These are phyloP conservation scores for Cutaneotrichosporon spelunceum DNA, from an alignment of 1,284 basidiomycete species.

Conservation along the genomic window DNA sequence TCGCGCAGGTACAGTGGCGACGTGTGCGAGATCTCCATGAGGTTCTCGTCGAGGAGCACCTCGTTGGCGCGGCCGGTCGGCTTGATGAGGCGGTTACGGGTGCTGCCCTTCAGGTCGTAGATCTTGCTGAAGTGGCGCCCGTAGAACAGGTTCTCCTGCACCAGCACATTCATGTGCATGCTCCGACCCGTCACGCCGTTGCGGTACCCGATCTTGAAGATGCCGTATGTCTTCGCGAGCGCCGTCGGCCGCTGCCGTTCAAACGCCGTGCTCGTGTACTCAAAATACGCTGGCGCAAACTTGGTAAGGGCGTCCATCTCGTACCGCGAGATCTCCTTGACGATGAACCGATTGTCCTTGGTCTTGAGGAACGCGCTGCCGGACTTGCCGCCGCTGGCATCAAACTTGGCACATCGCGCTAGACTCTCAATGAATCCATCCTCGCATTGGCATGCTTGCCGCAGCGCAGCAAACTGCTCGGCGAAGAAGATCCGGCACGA, in stretches of 20 bases:
- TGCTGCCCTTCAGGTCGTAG: conserved; percentile 92
- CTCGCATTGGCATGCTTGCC: conserved; percentile 88
- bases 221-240: conserved; percentile 95
- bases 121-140: conserved; percentile 86
- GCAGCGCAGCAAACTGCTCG: conserved; percentile 93
- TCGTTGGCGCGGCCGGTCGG: conserved; percentile 88
- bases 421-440: conserved; percentile 90
- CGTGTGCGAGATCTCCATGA: conserved; percentile 50
- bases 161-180: conserved; percentile 89
- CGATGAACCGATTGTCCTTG: conserved; percentile 94
- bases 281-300: conserved; percentile 96
- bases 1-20: conserved; percentile 90
- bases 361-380: conserved; percentile 97
- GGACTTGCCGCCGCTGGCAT: conserved; percentile 92
- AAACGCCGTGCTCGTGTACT: conserved; percentile 78
- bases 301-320: conserved; percentile 95
- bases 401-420: conserved; percentile 92
- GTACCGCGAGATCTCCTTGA: conserved; percentile 88
- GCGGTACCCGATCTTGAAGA: conserved; percentile 90
- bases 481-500: conserved; percentile 94
- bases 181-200: conserved; percentile 73
- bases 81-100: conserved; percentile 83
- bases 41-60: conserved; percentile 62
- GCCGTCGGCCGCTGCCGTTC: conserved; percentile 85
- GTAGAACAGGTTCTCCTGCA: conserved; percentile 98